Conservation (phyloP, 257 asterid species). For the Paulownia fortunei region DNA sequence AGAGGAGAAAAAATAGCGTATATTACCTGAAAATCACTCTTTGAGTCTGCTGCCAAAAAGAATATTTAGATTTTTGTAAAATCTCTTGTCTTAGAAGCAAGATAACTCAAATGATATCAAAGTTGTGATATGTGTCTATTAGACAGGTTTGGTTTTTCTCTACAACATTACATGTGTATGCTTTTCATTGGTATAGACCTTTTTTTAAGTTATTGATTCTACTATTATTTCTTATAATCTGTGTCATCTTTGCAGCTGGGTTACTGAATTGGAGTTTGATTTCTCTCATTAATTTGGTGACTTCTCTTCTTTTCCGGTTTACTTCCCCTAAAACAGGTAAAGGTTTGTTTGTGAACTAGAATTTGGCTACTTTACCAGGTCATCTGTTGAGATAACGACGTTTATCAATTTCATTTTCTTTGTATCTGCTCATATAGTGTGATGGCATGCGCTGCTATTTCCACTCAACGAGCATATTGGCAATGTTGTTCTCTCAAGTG, state of each 20-base stretch:
- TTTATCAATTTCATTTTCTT: slow-evolving; percentile 2
- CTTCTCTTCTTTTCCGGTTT: slow-evolving; percentile 69
- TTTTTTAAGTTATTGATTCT: not conserved
- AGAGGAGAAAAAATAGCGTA: too few species aligned
- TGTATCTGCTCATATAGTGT: slow-evolving; percentile 12
- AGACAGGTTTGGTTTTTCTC: not conserved
- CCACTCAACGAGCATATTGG: not conserved
- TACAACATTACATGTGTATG: not conserved
- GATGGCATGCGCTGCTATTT: not conserved
- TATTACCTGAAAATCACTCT: too few species aligned
- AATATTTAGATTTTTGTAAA: too few species aligned
- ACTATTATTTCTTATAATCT: slow-evolving; percentile 17
- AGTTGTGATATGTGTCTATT: not conserved
- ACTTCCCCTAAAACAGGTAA: slow-evolving; percentile 73
- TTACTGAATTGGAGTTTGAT: slow-evolving; percentile 90
- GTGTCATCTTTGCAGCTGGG: slow-evolving; percentile 63
- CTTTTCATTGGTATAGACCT: not conserved
- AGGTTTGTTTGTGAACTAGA: slow-evolving; percentile 26
- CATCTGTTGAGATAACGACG: too few species aligned
- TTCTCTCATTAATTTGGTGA: slow-evolving; percentile 71
- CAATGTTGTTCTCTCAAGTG: not conserved
- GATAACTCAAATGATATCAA: not conserved
- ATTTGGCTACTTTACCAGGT: slow-evolving; percentile 26
- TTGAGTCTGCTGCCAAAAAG: too few species aligned
- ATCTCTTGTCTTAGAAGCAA: not conserved